These are phyloP conservation scores for Plectosphaerella plurivora DNA, from an alignment of 2,329 filamentous ascomycete species.

Conservation along the genomic window DNA sequence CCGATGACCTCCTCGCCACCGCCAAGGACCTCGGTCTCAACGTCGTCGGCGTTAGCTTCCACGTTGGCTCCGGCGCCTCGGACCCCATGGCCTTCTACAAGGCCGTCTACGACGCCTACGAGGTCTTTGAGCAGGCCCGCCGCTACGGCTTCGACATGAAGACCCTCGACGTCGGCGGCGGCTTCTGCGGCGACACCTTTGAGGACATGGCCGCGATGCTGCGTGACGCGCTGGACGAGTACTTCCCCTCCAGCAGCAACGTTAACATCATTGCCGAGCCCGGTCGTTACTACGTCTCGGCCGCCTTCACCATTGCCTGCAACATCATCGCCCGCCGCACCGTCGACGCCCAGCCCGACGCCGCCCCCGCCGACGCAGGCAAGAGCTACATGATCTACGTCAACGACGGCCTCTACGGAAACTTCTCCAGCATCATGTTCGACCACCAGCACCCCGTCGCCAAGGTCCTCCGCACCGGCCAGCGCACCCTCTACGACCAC, in stretches of 20 bases:
- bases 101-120: conserved; percentile 83
- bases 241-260: conserved; percentile 70
- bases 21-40: conserved; percentile 82
- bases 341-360: conserved; percentile 62
- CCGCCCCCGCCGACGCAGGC: conserved; percentile 47
- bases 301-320: conserved; percentile 90
- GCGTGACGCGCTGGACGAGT: conserved; percentile 73
- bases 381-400: conserved; percentile 94
- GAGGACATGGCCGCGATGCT: conserved; percentile 84
- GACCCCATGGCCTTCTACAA: conserved; percentile 89
- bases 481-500: conserved; percentile 55
- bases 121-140: conserved; percentile 81
- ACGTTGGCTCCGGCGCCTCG: conserved; percentile 92
- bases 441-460: conserved; percentile 92
- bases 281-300: conserved; percentile 91
- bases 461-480: conserved; percentile 66
- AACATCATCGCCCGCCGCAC: conserved; percentile 94
- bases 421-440: conserved; percentile 99
- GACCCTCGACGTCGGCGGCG: conserved; percentile 89
- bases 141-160: conserved; percentile 75
- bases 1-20: conserved; percentile 69
- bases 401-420: conserved; percentile 96
- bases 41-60: conserved; percentile 94
- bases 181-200: conserved; percentile 87
- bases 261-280: conserved; percentile 93